Base-by-base conservation (phyloP, 345 rosid genomes). In the Brassica cretica region DNA sequence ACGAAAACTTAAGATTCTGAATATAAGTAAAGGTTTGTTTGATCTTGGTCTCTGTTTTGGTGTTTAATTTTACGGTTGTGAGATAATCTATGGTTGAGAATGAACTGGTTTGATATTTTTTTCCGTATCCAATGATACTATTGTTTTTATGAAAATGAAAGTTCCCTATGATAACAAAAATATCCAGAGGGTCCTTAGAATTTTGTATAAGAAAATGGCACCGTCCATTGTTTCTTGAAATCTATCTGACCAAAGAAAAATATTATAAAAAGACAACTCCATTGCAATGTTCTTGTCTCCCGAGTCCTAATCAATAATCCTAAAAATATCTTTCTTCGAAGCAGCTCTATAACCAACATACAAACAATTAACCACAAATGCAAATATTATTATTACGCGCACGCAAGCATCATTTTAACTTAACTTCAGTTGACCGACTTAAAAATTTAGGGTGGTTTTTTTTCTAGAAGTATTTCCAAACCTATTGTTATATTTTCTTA, bases 221-320 rank as follows among this genome's bases (percentile, higher is more conserved):
- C 81, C 81, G 81, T 66, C 81, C 81, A 71, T 18, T 71, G 64
- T 62, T 71, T 77, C 60, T 19, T 3, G 71, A 55, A 19, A 76
- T 24, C 46, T 55, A 32, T 27, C 6, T 71, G 66, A 24, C 49
- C 30, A 8, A 16, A 7, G 12, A 7, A 56, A 76, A 73, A 46
- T 24, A 44, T 16, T 33, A 18, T 53, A 15, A 18, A 30, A 27
- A 51, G 59, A 67, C n/a, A 29, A 39, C 37, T 51, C 64, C n/a
- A 5, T 12, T 32, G 64, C 21, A 32, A 24, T 64, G 70, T 5
- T 33, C 11, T 66, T 41, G 37, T 12, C 21, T 33, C 44, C 25
- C 30, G 5, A 29, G 53, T 70, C 70, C 6, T 5, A 51, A 66
- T 72, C 72, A 78, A 65, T 78, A 30, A n/a, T 64, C 81, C 71